These are phyloP conservation scores for Hyparrhenia diplandra DNA, from an alignment of 176 grass and related monocot species.

Conservation along the genomic window DNA sequence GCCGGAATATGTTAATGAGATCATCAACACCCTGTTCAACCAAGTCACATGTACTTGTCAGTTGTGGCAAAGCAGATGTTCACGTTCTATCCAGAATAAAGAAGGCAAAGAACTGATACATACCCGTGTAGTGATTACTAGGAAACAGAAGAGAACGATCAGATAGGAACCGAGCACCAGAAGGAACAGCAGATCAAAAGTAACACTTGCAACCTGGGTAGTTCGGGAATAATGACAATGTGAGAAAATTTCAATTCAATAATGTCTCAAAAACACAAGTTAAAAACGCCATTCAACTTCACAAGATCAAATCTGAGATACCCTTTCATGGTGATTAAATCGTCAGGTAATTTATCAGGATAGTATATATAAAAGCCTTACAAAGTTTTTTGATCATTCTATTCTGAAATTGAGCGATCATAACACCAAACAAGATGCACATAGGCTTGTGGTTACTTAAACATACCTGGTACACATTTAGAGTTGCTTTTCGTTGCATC, in stretches of 20 bases:
- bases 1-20: constrained; percentile 94
- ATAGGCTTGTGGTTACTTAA: constrained; percentile 14
- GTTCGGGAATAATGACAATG: not conserved
- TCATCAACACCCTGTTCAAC: constrained; percentile 81
- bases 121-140: constrained; percentile 96
- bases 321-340: not conserved
- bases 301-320: not conserved
- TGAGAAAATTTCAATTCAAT: constrained; percentile 12
- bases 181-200: constrained; percentile 85
- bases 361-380: not conserved
- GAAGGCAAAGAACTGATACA: not conserved
- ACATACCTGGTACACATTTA: constrained; percentile 89
- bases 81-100: not conserved
- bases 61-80: not conserved
- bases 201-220: constrained; percentile 89
- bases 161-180: constrained; percentile 81
- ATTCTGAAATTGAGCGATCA: constrained; percentile 8
- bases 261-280: not conserved
- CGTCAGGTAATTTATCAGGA: no score
- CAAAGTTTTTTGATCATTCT: not conserved
- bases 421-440: constrained; percentile 14
- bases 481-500: constrained; percentile 72
- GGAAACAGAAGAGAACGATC: constrained; percentile 92
- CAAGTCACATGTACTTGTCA: not conserved
- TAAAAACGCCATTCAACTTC: not conserved